Evolutionary conservation across 2,329 filamentous ascomycete genomes (phyloP), one percentile per base, ranked within the genome.

Genomic region (Leptographium lundbergii): DNA sequence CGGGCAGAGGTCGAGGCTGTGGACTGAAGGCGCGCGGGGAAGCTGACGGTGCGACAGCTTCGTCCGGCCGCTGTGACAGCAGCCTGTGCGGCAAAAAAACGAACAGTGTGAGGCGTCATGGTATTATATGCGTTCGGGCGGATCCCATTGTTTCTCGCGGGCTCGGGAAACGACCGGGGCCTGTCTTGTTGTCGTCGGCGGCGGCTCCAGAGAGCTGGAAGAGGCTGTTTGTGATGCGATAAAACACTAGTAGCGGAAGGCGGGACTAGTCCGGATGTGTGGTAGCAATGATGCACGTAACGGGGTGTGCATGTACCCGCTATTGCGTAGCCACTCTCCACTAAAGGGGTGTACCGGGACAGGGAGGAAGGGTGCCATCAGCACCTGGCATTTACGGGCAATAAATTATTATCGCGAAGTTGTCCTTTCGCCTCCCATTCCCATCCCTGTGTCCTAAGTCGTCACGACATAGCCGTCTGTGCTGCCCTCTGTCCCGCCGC

Each of bases 1-100:
- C 54, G 68, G 65, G 52, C 65, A 60, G 61, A 57, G 55, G 56
- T 60, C 50, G 56, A 56, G 42, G 51, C 42, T 45, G 60, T 58
- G 56, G 45, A 29, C 5, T 7, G 13, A 27, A 55, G 53, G 24
- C 11, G 36, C 11, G 53, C 13, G 53, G 53, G 22, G 51, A 25
- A 24, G 32, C 17, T n/a, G 45, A 47, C 34, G 45, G 17, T 47
- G 54, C 32, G 57, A 56, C 57, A 57, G 57, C 54, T 56, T 22
- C 53, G 56, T 32, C 47, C 24, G 48, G 42, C 14, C 4, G 45
- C 42, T 6, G 25, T 45, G 13, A 36, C 39, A 10, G 59, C 22
- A 24, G 59, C 34, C 17, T 55, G 53, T 6, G 22, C 36, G 24
- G 53, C 53, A 1, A 55, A 13, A 3, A 19, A 27, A 24, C 14